Evolutionary conservation across 2,329 filamentous ascomycete genomes (phyloP).

Genomic region (Clarireedia hainanense): DNA sequence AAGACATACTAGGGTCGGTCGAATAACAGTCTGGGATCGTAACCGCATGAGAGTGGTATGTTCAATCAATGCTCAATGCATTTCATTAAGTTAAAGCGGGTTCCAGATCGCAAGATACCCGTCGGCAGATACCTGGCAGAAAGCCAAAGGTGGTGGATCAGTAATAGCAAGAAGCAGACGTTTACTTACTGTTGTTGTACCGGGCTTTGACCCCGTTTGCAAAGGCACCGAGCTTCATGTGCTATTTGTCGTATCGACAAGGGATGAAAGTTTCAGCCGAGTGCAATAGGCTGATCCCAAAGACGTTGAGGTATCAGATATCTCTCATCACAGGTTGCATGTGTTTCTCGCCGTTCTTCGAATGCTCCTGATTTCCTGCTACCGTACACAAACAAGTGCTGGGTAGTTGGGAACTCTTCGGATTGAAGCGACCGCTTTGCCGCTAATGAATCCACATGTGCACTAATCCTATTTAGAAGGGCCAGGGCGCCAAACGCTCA

Average conservation of each 20-base stretch:
- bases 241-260: too few species aligned
- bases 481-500: background rate
- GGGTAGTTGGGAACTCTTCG: background rate
- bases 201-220: background rate
- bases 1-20: too few species aligned
- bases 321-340: too few species aligned
- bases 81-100: slow-evolving; percentile 2
- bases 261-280: too few species aligned
- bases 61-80: slow-evolving; percentile 3
- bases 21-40: background rate
- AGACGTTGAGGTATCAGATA: too few species aligned
- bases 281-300: too few species aligned
- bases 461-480: too few species aligned
- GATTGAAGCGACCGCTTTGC: background rate
- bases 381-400: too few species aligned
- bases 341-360: too few species aligned
- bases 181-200: background rate
- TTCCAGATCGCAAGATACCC: slow-evolving; percentile 4
- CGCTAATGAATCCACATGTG: background rate
- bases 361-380: too few species aligned
- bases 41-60: slow-evolving; percentile 3
- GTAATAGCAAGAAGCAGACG: background rate
- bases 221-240: too few species aligned
- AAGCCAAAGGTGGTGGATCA: background rate
- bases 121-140: background rate